These are phyloP conservation scores for Bromus sterilis DNA, from an alignment of 176 grass and related monocot genomes.

Conservation along the genomic window DNA sequence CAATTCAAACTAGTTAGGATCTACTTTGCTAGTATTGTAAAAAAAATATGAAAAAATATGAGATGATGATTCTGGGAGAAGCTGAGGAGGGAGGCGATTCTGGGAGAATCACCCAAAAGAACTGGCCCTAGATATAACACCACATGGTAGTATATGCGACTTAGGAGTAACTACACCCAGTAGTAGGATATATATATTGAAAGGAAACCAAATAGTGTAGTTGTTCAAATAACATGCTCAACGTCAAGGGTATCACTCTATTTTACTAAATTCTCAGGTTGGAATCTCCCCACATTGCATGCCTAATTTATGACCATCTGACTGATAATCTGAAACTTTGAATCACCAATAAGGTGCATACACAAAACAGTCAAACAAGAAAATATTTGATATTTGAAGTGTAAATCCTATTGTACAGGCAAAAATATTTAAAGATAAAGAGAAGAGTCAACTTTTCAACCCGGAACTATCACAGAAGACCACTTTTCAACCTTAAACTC, in stretches of 20 bases:
- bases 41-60: no score
- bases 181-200: no score
- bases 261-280: neutral
- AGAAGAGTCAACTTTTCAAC: neutral
- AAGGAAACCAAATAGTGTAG: neutral
- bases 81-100: no score
- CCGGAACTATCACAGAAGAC: neutral
- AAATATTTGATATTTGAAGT: slow-evolving; percentile 5
- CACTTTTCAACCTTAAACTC: neutral
- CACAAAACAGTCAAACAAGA: neutral
- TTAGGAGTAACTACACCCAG: no score
- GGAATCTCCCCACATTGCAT: neutral
- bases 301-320: slow-evolving; percentile 5
- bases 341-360: neutral
- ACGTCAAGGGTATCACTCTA: neutral
- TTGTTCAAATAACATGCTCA: neutral
- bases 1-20: no score
- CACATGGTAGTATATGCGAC: no score
- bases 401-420: neutral
- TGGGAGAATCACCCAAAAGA: no score
- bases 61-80: no score
- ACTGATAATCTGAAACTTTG: neutral
- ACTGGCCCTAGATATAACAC: no score
- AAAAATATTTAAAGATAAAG: neutral
- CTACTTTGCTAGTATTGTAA: no score